Conservation (phyloP, 2,329 filamentous ascomycete species). For the Neurospora sp. region DNA sequence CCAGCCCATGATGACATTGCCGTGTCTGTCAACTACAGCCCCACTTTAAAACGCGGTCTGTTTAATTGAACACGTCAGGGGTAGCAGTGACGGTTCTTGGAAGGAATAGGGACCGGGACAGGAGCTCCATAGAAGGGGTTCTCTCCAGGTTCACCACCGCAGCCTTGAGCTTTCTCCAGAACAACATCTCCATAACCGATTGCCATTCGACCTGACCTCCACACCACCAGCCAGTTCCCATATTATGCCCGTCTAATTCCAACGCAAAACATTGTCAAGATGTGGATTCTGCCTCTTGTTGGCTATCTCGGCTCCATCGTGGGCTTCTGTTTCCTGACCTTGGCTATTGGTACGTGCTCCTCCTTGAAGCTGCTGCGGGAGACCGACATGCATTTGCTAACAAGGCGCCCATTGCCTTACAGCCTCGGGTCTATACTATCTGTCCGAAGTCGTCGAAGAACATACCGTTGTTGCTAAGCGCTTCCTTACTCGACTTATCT, state of each 20-base stretch:
- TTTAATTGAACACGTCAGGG: neutral
- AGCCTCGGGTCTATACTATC: constrained; percentile 97
- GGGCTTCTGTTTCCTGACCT: constrained; percentile 87
- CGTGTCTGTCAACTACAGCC: neutral
- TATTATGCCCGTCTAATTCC: constrained; percentile 7
- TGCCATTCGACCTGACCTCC: neutral
- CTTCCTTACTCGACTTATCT: constrained; percentile 77
- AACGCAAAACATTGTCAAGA: constrained; percentile 31
- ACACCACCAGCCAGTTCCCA: neutral
- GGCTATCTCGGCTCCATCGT: constrained; percentile 80
- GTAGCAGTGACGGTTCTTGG: neutral
- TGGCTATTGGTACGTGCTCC: constrained; percentile 65
- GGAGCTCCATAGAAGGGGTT: neutral
- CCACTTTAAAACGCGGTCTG: neutral
- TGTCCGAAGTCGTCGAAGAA: constrained; percentile 95
- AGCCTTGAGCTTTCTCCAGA: neutral
- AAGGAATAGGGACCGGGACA: neutral
- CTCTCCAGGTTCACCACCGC: neutral
- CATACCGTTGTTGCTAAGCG: constrained; percentile 89
- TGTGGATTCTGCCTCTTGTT: constrained; percentile 93
- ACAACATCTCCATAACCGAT: neutral
- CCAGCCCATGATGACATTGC: neutral
- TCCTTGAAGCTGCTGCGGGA: neutral
- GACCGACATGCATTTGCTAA: constrained; percentile 3
- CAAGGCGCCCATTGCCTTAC: constrained; percentile 9